Conservation (phyloP, 2,329 filamentous ascomycete genomes). For the Byssothecium circinans region DNA sequence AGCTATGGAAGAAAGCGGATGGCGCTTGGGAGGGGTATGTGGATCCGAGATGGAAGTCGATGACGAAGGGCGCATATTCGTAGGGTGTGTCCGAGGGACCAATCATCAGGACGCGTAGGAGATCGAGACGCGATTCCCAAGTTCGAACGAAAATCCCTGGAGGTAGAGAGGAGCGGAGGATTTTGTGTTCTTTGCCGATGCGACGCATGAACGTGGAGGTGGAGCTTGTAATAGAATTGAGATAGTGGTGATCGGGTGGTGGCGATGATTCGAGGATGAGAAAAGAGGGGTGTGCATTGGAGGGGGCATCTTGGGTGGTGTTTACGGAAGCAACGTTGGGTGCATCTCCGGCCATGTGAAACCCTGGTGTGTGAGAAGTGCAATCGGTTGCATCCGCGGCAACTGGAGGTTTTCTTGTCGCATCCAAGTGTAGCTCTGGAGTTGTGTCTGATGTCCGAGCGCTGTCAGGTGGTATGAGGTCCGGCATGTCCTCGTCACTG, state of each 20-base stretch:
- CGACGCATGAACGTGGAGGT: conserved; percentile 52
- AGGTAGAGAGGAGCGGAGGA: conserved; percentile 58
- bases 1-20: conserved; percentile 61
- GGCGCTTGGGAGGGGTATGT: conserved; percentile 58
- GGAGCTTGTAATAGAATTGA: conserved; percentile 43
- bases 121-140: conserved; percentile 61
- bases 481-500: conserved; percentile 37
- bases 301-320: conserved; percentile 5
- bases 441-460: conserved; percentile 37
- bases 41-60: conserved; percentile 57
- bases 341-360: conserved; percentile 11
- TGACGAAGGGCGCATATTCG: conserved; percentile 62
- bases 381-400: conserved; percentile 1
- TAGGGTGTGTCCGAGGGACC: conserved; percentile 63
- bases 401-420: conserved; percentile 19
- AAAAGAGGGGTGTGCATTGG: conserved; percentile 27
- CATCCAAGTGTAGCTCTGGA: conserved; percentile 34
- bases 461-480: conserved; percentile 24
- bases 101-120: conserved; percentile 61
- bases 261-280: conserved; percentile 40
- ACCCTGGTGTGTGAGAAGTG: not conserved
- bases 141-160: conserved; percentile 60
- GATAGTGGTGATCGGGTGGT: conserved; percentile 43
- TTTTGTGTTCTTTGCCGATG: conserved; percentile 60
- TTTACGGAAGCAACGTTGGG: not conserved